Percentiles rank a stretch among this genome's conserved stretches.
phyloP scores from a whole-genome alignment of 495 filamentous ascomycete species.

The Talaromyces proteolyticus region DNA sequence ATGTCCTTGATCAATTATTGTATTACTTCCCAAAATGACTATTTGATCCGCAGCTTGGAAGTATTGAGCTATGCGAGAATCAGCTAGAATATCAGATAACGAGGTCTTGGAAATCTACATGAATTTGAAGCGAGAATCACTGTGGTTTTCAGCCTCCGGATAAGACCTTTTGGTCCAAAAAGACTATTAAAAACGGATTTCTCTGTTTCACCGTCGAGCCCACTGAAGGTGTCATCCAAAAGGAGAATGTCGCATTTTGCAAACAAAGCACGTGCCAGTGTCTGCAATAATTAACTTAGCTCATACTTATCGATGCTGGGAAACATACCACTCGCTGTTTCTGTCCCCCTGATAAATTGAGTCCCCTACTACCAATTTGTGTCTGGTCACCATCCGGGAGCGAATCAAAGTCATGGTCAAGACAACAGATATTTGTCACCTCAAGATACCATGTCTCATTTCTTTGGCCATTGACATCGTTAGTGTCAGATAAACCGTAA shows the following conservation, averaged over 20 bases:
- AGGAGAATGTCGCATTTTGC: constrained; percentile 25
- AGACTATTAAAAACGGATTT: constrained; percentile 34
- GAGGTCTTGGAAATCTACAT: constrained; percentile 9
- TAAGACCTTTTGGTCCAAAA: constrained; percentile 30
- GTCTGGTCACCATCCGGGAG: constrained; percentile 40
- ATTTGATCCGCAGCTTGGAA: constrained; percentile 46
- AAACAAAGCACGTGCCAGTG: constrained; percentile 41
- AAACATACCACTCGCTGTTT: constrained; percentile 40
- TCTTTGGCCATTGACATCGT: constrained; percentile 9
- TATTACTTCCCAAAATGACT: constrained; percentile 39
- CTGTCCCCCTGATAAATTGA: constrained; percentile 51
- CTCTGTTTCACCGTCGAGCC: constrained; percentile 39
- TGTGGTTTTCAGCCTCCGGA: constrained; percentile 16
- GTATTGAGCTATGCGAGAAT: constrained; percentile 26
- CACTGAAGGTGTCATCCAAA: constrained; percentile 44
- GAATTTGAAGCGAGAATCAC: constrained; percentile 18
- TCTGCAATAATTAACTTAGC: constrained; percentile 8
- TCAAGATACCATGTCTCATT: constrained; percentile 35
- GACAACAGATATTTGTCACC: constrained; percentile 40
- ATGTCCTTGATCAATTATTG: constrained; percentile 42
- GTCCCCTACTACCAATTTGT: constrained; percentile 43
- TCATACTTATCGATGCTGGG: no score
- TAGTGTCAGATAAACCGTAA: constrained; percentile 16
- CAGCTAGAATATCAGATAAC: not conserved
- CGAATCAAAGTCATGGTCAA: constrained; percentile 37